Evolutionary conservation across 768 basidiomycete species (phyloP).

Genomic region (Lactarius hengduanensis): DNA sequence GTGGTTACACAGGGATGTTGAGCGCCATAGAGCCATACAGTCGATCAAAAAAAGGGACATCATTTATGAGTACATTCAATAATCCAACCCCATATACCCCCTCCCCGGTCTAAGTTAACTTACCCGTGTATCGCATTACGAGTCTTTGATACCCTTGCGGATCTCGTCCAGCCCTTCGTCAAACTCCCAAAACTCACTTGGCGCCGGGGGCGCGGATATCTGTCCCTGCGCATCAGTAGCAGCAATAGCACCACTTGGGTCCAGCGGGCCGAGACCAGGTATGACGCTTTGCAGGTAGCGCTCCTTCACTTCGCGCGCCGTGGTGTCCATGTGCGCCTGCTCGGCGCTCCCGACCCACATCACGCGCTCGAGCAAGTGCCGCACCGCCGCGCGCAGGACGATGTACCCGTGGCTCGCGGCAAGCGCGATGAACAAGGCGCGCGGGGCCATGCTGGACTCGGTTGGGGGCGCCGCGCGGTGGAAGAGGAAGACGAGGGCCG

Average conservation of each 20-base stretch:
- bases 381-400: conserved; percentile 56
- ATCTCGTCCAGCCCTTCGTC: conserved; percentile 80
- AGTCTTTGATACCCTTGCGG: conserved; percentile 58
- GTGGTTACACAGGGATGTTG: background rate
- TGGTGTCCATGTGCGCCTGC: conserved; percentile 52
- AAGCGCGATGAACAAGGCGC: conserved; percentile 56
- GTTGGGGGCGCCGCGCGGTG: conserved; percentile 39
- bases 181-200: conserved; percentile 56
- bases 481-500: conserved; percentile 91
- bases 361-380: conserved; percentile 70
- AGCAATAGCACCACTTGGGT: background rate
- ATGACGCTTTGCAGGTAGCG: conserved; percentile 39
- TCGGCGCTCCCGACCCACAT: conserved; percentile 76
- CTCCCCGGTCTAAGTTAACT: background rate
- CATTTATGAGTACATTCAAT: background rate
- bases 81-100: background rate
- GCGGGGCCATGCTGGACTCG: conserved; percentile 12
- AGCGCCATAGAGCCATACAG: background rate
- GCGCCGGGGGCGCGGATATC: background rate
- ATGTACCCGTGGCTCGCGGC: conserved; percentile 87
- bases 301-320: conserved; percentile 55
- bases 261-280: conserved; percentile 31
- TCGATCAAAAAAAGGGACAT: background rate
- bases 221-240: background rate
- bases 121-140: conserved; percentile 6